Conservation (phyloP, 108 stramenopile genomes). For the Cyclostephanos invisitatus region DNA sequence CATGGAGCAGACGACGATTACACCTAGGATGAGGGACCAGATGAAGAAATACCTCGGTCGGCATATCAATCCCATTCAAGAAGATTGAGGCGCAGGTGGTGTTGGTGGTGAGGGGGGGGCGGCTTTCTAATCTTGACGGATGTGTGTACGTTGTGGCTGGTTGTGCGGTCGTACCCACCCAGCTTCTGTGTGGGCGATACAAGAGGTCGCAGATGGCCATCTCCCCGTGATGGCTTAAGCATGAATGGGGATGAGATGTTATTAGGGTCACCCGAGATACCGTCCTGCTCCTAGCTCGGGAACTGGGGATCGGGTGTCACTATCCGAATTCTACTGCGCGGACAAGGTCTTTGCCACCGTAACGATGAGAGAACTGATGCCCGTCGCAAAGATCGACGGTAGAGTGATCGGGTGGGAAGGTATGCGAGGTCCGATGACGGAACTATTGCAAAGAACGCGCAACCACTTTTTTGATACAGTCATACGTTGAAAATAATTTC, state of each 20-base stretch:
- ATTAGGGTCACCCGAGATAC: conserved; percentile 86
- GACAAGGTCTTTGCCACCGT: conserved; percentile 93
- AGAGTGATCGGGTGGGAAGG: conserved; percentile 66
- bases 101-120: background rate
- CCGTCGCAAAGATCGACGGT: conserved; percentile 87
- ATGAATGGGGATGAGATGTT: background rate
- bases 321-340: conserved; percentile 87
- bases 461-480: too few species aligned
- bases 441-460: conserved; percentile 71
- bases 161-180: too few species aligned
- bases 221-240: background rate
- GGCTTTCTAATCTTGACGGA: background rate
- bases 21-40: conserved; percentile 40
- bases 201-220: background rate
- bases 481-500: too few species aligned
- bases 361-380: conserved; percentile 93
- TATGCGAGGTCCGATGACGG: conserved; percentile 63
- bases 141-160: background rate
- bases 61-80: conserved; percentile 18
- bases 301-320: conserved; percentile 73
- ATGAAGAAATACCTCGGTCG: conserved; percentile 42
- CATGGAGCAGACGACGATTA: conserved; percentile 6
- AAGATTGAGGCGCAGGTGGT: background rate
- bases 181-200: too few species aligned
- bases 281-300: conserved; percentile 66